These are phyloP conservation scores for Scheffersomyces insectosa DNA, from an alignment of 1,139 yeast genomes.

Conservation along the genomic window DNA sequence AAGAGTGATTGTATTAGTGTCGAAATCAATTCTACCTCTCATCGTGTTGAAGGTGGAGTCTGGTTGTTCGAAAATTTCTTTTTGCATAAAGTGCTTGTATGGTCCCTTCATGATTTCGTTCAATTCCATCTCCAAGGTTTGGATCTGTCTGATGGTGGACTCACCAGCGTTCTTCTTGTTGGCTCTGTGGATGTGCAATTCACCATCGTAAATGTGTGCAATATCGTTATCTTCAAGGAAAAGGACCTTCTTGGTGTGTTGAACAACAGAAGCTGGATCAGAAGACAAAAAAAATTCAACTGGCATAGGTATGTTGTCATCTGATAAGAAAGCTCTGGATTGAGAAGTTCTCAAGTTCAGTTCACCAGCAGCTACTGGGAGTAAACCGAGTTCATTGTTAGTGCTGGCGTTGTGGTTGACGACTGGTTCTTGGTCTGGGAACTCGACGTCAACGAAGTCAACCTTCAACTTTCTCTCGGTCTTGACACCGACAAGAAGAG, in stretches of 20 bases:
- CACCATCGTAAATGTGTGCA: conserved; percentile 98
- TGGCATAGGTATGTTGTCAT: conserved; percentile 90
- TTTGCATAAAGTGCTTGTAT: conserved; percentile 96
- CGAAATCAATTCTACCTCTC: conserved; percentile 98
- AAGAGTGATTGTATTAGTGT: conserved; percentile 69
- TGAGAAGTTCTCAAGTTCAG: conserved; percentile 79
- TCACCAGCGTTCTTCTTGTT: conserved; percentile 81
- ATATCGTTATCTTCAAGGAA: conserved; percentile 98
- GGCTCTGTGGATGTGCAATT: conserved; percentile 96
- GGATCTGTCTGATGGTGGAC: conserved; percentile 91
- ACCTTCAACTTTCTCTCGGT: conserved; percentile 93
- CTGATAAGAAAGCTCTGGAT: conserved; percentile 88
- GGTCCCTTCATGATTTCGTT: conserved; percentile 98
- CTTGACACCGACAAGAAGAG: conserved; percentile 94
- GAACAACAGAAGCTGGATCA: conserved; percentile 97
- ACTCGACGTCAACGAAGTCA: conserved; percentile 97
- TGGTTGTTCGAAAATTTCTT: conserved; percentile 98
- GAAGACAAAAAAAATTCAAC: conserved; percentile 95
- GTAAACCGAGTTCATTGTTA: conserved; percentile 27
- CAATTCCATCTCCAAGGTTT: conserved; percentile 94
- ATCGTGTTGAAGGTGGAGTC: conserved; percentile 97
- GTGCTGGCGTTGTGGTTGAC: conserved; percentile 23
- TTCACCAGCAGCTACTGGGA: conserved; percentile 46
- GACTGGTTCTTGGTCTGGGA: conserved; percentile 61
- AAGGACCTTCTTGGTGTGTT: conserved; percentile 95